These are phyloP conservation scores for Scalesia atractyloides DNA, from an alignment of 129 eudicot genomes.

Conservation along the genomic window DNA sequence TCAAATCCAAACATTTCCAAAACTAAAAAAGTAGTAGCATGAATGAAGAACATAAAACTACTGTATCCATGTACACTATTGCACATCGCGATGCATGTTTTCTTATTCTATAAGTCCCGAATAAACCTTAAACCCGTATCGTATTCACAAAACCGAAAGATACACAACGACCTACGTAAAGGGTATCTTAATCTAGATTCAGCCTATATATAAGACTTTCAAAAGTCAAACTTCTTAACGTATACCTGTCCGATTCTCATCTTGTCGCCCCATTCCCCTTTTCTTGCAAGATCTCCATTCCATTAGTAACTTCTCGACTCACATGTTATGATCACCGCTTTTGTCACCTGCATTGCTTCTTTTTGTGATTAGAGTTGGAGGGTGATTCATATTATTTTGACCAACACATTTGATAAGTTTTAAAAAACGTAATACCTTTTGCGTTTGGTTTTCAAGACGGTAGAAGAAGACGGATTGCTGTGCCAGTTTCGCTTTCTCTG, in stretches of 20 bases:
- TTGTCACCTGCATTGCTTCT: conserved; percentile 56
- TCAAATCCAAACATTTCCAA: neutral
- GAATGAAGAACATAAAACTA: neutral
- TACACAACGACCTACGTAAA: neutral
- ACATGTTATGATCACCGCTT: conserved; percentile 32
- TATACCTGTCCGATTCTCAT: conserved; percentile 16
- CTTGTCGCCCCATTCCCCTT: conserved; percentile 15
- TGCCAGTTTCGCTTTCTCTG: conserved; percentile 91
- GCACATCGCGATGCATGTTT: conserved; percentile 3
- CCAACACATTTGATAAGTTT: neutral
- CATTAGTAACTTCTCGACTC: conserved; percentile 2
- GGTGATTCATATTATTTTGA: conserved; percentile 10
- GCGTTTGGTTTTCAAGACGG: conserved; percentile 65
- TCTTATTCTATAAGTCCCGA: conserved; percentile 27
- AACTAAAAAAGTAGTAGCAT: neutral
- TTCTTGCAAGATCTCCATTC: conserved; percentile 13
- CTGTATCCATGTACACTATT: conserved; percentile 8
- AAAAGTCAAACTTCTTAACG: conserved; percentile 9
- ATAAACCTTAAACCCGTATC: conserved; percentile 15
- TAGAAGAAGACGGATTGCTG: conserved; percentile 66
- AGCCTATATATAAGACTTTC: conserved; percentile 23
- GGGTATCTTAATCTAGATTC: conserved; percentile 17
- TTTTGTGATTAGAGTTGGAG: conserved; percentile 27
- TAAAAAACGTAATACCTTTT: conserved; percentile 47
- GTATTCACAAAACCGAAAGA: conserved; percentile 31